Evolutionary conservation across 139 green algal genomes (phyloP).

Genomic region (Coccomyxa sp.): DNA sequence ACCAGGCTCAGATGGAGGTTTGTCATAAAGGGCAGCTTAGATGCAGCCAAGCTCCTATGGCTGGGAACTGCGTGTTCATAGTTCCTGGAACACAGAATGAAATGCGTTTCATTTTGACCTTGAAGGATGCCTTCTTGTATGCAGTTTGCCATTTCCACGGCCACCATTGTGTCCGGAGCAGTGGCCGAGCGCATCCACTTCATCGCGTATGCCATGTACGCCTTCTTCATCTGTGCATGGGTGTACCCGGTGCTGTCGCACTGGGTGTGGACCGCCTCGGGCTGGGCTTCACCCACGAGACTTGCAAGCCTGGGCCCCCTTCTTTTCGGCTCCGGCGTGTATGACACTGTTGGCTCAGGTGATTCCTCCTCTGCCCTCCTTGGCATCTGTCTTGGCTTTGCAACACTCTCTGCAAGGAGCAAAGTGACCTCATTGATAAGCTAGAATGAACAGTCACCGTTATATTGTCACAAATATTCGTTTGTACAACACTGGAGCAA

Average conservation of each 20-base stretch:
- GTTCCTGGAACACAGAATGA: not conserved
- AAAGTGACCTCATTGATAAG: too few species aligned
- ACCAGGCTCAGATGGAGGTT: too few species aligned
- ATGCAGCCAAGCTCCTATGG: not conserved
- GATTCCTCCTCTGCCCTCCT: not conserved
- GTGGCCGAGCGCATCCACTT: slow-evolving; percentile 47
- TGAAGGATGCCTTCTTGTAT: not conserved
- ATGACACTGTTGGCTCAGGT: slow-evolving; percentile 57
- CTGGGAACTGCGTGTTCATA: not conserved
- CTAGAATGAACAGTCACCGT: too few species aligned
- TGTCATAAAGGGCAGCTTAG: not conserved
- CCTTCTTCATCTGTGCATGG: slow-evolving; percentile 59
- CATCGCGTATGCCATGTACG: slow-evolving; percentile 36
- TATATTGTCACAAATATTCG: too few species aligned
- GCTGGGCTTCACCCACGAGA: slow-evolving; percentile 37
- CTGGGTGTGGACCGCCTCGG: slow-evolving; percentile 47
- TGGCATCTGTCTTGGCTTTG: too few species aligned
- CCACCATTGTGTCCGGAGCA: slow-evolving; percentile 70
- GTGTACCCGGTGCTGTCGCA: slow-evolving; percentile 68
- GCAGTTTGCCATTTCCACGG: slow-evolving; percentile 55
- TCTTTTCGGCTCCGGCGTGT: slow-evolving; percentile 28
- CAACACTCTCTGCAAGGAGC: too few species aligned
- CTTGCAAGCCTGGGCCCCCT: slow-evolving; percentile 4
- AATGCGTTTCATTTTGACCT: too few species aligned
- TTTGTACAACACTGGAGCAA: too few species aligned